phyloP scores from a whole-genome alignment of 2,329 filamentous ascomycete genomes.

The Metarhizium sp. region DNA sequence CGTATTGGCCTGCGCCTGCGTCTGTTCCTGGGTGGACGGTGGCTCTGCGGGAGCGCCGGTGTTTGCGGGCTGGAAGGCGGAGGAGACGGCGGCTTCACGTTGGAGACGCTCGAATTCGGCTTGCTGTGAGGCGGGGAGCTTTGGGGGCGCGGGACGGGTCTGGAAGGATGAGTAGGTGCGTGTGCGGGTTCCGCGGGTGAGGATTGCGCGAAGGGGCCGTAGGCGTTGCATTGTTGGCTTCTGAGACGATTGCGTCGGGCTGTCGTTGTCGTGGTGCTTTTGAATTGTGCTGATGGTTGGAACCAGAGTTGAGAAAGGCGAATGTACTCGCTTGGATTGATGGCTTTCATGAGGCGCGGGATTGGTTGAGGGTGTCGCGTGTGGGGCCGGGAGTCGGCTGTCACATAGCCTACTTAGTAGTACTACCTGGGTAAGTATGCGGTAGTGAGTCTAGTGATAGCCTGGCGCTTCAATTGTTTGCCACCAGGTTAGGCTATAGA shows the following conservation, averaged over 20 bases:
- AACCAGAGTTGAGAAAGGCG: too few relatives aligned
- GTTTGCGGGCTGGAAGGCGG: conserved; percentile 25
- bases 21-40: background rate
- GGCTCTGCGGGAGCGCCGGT: conserved; percentile 6
- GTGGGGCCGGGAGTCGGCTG: too few relatives aligned
- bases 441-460: too few relatives aligned
- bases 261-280: too few relatives aligned
- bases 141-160: conserved; percentile 63
- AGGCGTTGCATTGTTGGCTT: background rate
- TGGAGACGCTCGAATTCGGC: conserved; percentile 86
- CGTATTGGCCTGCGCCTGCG: conserved; percentile 7
- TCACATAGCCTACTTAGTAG: too few relatives aligned
- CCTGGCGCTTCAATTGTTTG: too few relatives aligned
- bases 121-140: conserved; percentile 81
- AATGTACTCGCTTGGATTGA: too few relatives aligned
- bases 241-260: background rate
- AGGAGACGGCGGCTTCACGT: conserved; percentile 41
- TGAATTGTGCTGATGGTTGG: too few relatives aligned
- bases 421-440: too few relatives aligned
- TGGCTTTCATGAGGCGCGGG: too few relatives aligned
- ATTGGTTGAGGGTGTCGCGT: too few relatives aligned
- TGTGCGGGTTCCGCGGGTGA: conserved; percentile 6
- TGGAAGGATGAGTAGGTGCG: conserved; percentile 32
- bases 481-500: too few relatives aligned
- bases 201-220: conserved; percentile 6